Conservation (phyloP, 306 rosid genomes). For the Pterocarpus santalinus region DNA sequence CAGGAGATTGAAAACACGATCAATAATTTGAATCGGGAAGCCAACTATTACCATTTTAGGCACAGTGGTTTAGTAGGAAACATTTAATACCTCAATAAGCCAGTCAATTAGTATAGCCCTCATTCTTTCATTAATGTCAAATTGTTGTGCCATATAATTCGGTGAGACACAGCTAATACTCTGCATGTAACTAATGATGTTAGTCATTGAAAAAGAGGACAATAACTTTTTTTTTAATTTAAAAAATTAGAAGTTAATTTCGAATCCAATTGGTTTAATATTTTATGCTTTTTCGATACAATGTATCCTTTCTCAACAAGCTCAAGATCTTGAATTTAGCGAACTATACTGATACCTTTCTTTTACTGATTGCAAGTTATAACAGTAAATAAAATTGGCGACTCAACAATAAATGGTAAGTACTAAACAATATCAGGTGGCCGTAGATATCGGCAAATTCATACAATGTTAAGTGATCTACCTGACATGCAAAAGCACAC, state of each 20-base stretch:
- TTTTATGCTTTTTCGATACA: background rate
- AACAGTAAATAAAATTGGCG: background rate
- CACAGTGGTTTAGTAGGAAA: constrained; percentile 38
- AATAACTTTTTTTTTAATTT: background rate
- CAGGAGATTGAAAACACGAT: background rate
- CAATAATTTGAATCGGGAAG: constrained; percentile 2
- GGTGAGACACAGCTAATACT: constrained; percentile 69
- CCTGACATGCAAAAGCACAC: background rate
- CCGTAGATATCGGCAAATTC: background rate
- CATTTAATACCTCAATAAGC: constrained; percentile 84
- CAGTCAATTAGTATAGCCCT: constrained; percentile 92
- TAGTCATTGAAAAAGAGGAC: constrained; percentile 38
- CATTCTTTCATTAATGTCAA: constrained; percentile 95
- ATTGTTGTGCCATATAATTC: constrained; percentile 73
- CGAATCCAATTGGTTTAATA: background rate
- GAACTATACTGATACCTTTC: background rate
- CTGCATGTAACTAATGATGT: constrained; percentile 57
- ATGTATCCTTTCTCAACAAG: background rate
- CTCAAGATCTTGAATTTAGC: background rate
- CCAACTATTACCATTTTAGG: constrained; percentile 40
- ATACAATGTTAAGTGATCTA: background rate
- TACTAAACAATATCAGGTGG: background rate
- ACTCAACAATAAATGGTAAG: background rate
- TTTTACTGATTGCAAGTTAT: background rate
- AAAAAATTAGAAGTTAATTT: background rate